phyloP scores from a whole-genome alignment of 345 rosid genomes.

The Ricinus communis region DNA sequence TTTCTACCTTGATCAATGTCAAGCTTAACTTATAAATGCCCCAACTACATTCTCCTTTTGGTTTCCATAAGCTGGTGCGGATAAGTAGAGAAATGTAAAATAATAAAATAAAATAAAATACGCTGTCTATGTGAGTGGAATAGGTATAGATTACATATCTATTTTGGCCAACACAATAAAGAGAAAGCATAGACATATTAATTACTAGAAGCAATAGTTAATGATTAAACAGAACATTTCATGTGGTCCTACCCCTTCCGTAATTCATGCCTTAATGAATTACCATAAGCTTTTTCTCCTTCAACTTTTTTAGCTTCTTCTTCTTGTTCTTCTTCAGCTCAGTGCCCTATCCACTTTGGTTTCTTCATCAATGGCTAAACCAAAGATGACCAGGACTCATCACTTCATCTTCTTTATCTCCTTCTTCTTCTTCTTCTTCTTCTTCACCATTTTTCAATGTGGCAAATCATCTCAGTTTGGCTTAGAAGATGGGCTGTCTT shows the following conservation, averaged over 20 bases:
- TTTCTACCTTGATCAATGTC: too few species aligned
- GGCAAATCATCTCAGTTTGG: constrained; percentile 41
- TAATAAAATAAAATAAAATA: too few species aligned
- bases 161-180: neutral
- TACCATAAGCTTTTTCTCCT: neutral
- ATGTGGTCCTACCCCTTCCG: constrained; percentile 16
- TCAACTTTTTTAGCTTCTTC: neutral
- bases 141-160: too few species aligned
- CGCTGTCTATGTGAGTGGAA: too few species aligned
- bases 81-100: too few species aligned
- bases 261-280: constrained; percentile 16
- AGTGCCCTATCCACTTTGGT: constrained; percentile 13
- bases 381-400: constrained; percentile 5
- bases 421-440: constrained; percentile 3
- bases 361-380: constrained; percentile 34
- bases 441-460: neutral
- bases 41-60: too few species aligned
- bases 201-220: neutral
- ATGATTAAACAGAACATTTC: neutral
- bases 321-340: neutral
- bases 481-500: constrained; percentile 16
- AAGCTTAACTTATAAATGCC: too few species aligned
- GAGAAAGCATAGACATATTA: neutral
- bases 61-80: too few species aligned
- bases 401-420: constrained; percentile 8